Conservation (phyloP, 2,329 filamentous ascomycete genomes). For the Xylariaceae sp. region DNA sequence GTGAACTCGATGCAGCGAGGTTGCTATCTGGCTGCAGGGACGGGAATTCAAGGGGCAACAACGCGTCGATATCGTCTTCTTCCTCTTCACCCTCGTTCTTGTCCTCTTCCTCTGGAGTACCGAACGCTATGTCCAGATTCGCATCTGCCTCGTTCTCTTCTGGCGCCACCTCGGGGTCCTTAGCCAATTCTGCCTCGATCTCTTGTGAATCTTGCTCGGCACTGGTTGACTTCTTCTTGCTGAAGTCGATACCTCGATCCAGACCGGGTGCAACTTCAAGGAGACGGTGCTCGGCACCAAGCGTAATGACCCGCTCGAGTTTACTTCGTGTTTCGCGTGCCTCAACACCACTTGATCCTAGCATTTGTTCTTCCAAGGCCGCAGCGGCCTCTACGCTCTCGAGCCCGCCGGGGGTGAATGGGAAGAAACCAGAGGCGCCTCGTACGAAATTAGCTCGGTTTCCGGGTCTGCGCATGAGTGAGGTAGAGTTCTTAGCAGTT, state of each 20-base stretch:
- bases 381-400: slow-evolving; percentile 83
- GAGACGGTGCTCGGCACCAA: slow-evolving; percentile 70
- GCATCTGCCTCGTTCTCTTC: slow-evolving; percentile 31
- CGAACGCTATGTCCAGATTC: slow-evolving; percentile 14
- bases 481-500: slow-evolving; percentile 93
- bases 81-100: slow-evolving; percentile 40
- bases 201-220: slow-evolving; percentile 62
- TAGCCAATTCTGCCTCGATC: slow-evolving; percentile 44
- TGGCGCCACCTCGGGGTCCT: slow-evolving; percentile 39
- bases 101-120: slow-evolving; percentile 29
- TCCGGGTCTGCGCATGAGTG: slow-evolving; percentile 78
- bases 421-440: slow-evolving; percentile 88
- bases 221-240: slow-evolving; percentile 50
- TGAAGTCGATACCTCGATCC: slow-evolving; percentile 68
- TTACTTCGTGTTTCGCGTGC: slow-evolving; percentile 45
- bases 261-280: slow-evolving; percentile 81
- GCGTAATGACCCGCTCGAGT: slow-evolving; percentile 81
- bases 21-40: slow-evolving; percentile 79
- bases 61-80: slow-evolving; percentile 70
- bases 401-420: slow-evolving; percentile 85
- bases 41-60: slow-evolving; percentile 89
- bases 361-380: slow-evolving; percentile 71
- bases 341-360: slow-evolving; percentile 44
- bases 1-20: slow-evolving; percentile 64
- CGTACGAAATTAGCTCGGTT: slow-evolving; percentile 85